Conservation (phyloP, 768 basidiomycete species). For the Suillus sp. region DNA sequence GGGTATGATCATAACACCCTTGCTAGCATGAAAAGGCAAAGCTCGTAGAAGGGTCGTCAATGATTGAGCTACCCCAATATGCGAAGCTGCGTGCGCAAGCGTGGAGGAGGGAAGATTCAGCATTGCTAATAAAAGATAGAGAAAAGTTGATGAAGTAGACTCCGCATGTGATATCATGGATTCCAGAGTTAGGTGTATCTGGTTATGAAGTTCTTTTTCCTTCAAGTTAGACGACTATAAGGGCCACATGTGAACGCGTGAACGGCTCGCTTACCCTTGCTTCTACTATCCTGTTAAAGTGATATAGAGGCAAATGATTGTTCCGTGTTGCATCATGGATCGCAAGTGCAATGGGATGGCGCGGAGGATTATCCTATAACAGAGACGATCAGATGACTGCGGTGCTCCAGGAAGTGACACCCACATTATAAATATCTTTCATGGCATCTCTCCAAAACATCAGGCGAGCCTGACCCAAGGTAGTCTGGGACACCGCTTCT, state of each 20-base stretch:
- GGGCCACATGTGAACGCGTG: slow-evolving; percentile 7
- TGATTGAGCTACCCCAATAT: slow-evolving; percentile 76
- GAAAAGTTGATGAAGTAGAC: slow-evolving; percentile 74
- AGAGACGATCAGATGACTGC: slow-evolving; percentile 19
- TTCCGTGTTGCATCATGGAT: slow-evolving; percentile 56
- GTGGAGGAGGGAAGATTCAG: slow-evolving; percentile 56
- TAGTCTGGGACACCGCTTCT: slow-evolving; percentile 71
- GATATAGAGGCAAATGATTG: slow-evolving; percentile 64
- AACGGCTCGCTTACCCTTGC: slow-evolving; percentile 60
- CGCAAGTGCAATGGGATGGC: slow-evolving; percentile 80
- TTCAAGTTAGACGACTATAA: slow-evolving; percentile 34
- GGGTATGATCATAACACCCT: slow-evolving; percentile 74
- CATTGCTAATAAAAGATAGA: slow-evolving; percentile 76
- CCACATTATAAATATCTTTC: slow-evolving; percentile 64
- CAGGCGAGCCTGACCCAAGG: slow-evolving; percentile 81
- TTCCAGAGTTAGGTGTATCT: slow-evolving; percentile 66
- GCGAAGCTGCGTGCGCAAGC: slow-evolving; percentile 77
- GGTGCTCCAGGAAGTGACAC: slow-evolving; percentile 25
- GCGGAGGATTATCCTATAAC: slow-evolving; percentile 69
- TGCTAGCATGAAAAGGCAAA: slow-evolving; percentile 74
- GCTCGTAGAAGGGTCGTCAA: slow-evolving; percentile 72
- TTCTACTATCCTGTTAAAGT: slow-evolving; percentile 81
- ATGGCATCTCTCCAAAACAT: slow-evolving; percentile 88
- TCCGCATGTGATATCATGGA: slow-evolving; percentile 75
- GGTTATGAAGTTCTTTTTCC: slow-evolving; percentile 68